These are phyloP conservation scores for Cyberlindnera meyerae DNA, from an alignment of 805 yeast genomes.

Conservation along the genomic window DNA sequence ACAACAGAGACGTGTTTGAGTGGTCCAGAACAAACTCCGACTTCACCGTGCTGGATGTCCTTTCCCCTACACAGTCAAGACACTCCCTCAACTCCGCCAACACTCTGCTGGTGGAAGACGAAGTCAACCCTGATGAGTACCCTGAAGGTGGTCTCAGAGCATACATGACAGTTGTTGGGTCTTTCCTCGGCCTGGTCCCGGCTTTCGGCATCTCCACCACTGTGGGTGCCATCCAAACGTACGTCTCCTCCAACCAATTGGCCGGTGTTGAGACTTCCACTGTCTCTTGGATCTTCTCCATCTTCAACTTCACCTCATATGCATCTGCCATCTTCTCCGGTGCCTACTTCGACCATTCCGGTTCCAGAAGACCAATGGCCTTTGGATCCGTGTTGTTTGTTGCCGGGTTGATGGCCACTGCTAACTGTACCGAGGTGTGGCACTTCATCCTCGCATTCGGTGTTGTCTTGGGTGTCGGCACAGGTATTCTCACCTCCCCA, in stretches of 20 bases:
- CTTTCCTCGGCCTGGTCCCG: constrained; percentile 54
- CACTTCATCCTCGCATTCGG: constrained; percentile 62
- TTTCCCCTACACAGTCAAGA: constrained; percentile 1
- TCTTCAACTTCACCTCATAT: constrained; percentile 49
- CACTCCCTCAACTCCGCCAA: background rate
- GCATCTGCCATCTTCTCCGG: constrained; percentile 53
- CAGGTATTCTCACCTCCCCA: constrained; percentile 58
- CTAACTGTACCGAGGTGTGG: constrained; percentile 47
- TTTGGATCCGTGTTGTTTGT: constrained; percentile 42
- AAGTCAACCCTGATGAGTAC: constrained; percentile 26
- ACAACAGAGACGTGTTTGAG: constrained; percentile 3
- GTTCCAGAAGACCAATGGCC: constrained; percentile 42
- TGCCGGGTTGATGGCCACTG: constrained; percentile 53
- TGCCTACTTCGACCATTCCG: constrained; percentile 58
- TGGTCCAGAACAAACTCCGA: constrained; percentile 12
- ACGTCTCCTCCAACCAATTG: constrained; percentile 51
- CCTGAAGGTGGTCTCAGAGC: constrained; percentile 59
- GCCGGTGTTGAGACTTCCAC: constrained; percentile 42
- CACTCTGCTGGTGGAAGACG: constrained; percentile 5
- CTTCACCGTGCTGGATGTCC: constrained; percentile 6
- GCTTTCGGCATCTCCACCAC: constrained; percentile 58
- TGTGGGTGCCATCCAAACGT: constrained; percentile 63
- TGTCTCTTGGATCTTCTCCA: constrained; percentile 64
- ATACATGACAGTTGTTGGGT: constrained; percentile 53
- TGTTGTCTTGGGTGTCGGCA: constrained; percentile 51